These are phyloP conservation scores for Yueomyces sinensis DNA, from an alignment of 805 yeast genomes.

Conservation along the genomic window DNA sequence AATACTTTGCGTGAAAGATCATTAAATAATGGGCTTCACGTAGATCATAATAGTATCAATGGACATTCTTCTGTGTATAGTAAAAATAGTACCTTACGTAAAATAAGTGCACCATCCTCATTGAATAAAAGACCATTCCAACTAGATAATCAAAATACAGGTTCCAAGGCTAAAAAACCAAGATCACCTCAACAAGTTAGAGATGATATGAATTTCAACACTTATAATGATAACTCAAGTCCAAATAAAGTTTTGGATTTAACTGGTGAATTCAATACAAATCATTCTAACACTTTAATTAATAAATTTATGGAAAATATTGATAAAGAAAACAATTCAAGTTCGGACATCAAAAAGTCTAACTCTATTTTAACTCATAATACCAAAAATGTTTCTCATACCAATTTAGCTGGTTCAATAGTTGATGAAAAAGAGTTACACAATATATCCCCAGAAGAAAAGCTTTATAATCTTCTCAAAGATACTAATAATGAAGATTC, in stretches of 20 bases:
- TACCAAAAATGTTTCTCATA: too few species aligned
- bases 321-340: not conserved
- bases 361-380: too few species aligned
- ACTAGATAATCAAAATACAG: not conserved
- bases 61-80: not conserved
- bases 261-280: constrained; percentile 16
- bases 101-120: constrained; percentile 15
- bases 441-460: not conserved
- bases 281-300: constrained; percentile 14
- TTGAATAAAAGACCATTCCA: not conserved
- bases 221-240: not conserved
- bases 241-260: constrained; percentile 16
- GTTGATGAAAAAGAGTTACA: too few species aligned
- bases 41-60: constrained; percentile 1
- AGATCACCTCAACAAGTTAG: too few species aligned
- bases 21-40: not conserved
- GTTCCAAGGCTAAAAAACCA: not conserved
- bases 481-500: not conserved
- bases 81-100: constrained; percentile 4
- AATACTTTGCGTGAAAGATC: constrained; percentile 6
- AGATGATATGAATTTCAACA: not conserved
- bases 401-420: too few species aligned
- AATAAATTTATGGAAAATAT: constrained; percentile 15
- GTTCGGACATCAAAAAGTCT: too few species aligned
- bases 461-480: not conserved